Evolutionary conservation across 2,329 filamentous ascomycete genomes (phyloP).

Genomic region (Passalora sequoiae): DNA sequence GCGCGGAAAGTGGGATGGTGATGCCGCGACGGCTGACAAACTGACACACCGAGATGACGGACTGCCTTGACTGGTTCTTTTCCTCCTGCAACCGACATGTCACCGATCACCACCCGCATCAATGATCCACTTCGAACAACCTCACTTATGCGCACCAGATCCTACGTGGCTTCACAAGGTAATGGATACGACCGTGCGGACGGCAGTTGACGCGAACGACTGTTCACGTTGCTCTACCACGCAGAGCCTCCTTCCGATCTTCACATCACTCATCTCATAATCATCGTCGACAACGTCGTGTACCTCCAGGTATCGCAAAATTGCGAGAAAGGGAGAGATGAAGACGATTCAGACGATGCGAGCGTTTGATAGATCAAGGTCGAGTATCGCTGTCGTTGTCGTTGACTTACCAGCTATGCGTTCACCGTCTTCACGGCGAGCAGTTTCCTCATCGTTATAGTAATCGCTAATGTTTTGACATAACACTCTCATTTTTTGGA

Average conservation of each 20-base stretch:
- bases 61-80: no score
- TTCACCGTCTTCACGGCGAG: background rate
- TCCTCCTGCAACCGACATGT: background rate
- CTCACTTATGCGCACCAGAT: background rate
- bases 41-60: no score
- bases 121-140: no score
- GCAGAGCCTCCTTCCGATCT: slow-evolving; percentile 1
- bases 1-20: background rate
- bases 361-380: slow-evolving; percentile 5
- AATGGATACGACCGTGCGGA: background rate
- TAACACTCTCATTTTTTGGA: background rate
- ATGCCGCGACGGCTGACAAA: no score
- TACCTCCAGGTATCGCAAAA: slow-evolving; percentile 1
- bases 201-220: slow-evolving; percentile 5
- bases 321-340: background rate
- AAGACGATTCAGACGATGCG: slow-evolving; percentile 4
- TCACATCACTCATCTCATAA: slow-evolving; percentile 4
- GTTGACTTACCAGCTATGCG: slow-evolving; percentile 2
- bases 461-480: slow-evolving; percentile 1
- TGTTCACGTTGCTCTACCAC: background rate
- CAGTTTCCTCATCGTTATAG: slow-evolving; percentile 1
- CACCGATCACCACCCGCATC: background rate
- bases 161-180: background rate
- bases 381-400: background rate
- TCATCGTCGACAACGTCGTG: slow-evolving; percentile 8